These are phyloP conservation scores for Populus hybrid DNA, from an alignment of 441 rosid genomes.

Conservation along the genomic window DNA sequence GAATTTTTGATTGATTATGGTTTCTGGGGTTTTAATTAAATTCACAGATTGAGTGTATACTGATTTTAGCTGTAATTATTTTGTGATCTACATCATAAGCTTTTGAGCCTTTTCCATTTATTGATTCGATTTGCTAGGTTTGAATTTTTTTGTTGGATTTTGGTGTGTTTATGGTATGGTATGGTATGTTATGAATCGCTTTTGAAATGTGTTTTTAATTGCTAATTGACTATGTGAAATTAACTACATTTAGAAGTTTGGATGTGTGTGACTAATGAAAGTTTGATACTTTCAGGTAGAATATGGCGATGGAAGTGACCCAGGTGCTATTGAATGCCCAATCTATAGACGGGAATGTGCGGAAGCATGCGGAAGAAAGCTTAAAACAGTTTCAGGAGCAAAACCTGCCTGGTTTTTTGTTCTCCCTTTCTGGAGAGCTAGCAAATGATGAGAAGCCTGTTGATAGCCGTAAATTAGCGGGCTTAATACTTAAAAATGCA, in stretches of 20 bases:
- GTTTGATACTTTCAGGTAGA: slow-evolving; percentile 23
- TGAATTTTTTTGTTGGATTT: background rate
- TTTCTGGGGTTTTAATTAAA: background rate
- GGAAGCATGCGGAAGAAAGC: slow-evolving; percentile 60
- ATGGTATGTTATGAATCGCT: background rate
- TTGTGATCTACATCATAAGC: background rate
- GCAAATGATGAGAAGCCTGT: slow-evolving; percentile 51
- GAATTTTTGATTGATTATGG: background rate
- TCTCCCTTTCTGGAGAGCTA: slow-evolving; percentile 44
- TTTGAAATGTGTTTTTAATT: background rate
- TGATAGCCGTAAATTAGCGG: slow-evolving; percentile 52
- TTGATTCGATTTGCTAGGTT: background rate
- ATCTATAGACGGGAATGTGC: slow-evolving; percentile 44
- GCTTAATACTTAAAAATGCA: slow-evolving; percentile 46
- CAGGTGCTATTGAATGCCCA: slow-evolving; percentile 49
- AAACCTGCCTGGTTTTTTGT: slow-evolving; percentile 41
- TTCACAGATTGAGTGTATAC: background rate
- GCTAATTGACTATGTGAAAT: background rate
- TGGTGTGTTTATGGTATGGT: background rate
- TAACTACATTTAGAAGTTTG: background rate
- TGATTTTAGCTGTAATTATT: background rate
- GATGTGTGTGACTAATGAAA: background rate
- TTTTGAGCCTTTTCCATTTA: background rate
- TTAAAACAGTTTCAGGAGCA: slow-evolving; percentile 65
- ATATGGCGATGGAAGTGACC: slow-evolving; percentile 62